These are phyloP conservation scores for Rhynchospora breviuscula DNA, from an alignment of 176 grass and related monocot genomes.

Conservation along the genomic window DNA sequence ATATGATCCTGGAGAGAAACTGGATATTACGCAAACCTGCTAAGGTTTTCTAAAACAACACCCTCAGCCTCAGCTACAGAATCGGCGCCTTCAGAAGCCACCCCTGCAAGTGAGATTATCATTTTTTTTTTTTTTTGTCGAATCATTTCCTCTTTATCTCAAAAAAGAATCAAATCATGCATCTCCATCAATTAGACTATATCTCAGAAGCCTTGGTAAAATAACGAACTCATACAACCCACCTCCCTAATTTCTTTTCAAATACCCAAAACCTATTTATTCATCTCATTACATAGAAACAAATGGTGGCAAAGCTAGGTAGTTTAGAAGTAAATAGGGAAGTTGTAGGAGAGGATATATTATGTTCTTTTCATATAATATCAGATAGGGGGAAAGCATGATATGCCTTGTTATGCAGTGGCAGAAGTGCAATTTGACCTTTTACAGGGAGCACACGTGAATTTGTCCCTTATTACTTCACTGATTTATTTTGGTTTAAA, in stretches of 20 bases:
- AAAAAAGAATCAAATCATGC: not conserved
- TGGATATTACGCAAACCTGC: conserved; percentile 38
- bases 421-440: not conserved
- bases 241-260: not conserved
- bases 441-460: not conserved
- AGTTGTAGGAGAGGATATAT: not conserved
- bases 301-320: not conserved
- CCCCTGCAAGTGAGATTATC: conserved; percentile 51
- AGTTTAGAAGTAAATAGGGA: not conserved
- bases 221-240: not conserved
- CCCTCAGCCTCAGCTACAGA: conserved; percentile 68
- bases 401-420: not conserved
- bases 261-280: not conserved
- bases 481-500: not conserved
- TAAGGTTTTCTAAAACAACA: conserved; percentile 80
- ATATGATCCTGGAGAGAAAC: not conserved
- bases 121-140: conserved; percentile 22
- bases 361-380: not conserved
- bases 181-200: not conserved
- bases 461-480: not conserved
- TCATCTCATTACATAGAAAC: not conserved
- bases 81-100: conserved; percentile 67
- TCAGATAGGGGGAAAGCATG: not conserved
- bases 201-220: not conserved
- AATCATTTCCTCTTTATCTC: not conserved